Base-by-base conservation (phyloP, 257 asterid species). In the Rehmannia glutinosa region DNA sequence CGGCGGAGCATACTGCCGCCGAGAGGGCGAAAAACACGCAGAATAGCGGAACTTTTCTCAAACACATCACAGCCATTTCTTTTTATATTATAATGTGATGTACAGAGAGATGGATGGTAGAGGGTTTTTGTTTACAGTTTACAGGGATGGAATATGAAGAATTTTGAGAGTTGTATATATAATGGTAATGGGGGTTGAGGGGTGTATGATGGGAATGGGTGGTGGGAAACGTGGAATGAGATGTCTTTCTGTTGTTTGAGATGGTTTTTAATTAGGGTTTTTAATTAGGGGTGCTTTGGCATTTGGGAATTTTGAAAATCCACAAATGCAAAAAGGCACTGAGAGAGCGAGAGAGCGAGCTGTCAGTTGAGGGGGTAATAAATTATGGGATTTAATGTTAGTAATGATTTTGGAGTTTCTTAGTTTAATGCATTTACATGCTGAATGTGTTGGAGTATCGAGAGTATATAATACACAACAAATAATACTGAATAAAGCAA, bases 1-100 rank as follows among this genome's bases (percentile, higher is more conserved):
- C 69, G 28, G 95, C 95, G 0, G 65, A n/a, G 0, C 71, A 73
- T 11, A 4, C n/a, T 21, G 36, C 73, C 17, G 53, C 53, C 3
- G 53, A 15, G 8, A 53, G 19, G 15, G 68, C 68, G 3, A 16
- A 43, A 2, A 66, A n/a, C 43, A 64, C 8, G 64, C 12, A 72
- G 51, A 64, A 1, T 1, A 68, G 33, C 0, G 64, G 30, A 10
- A 51, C n/a, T n/a, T n/a, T n/a, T n/a, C n/a, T n/a, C n/a, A n/a
- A n/a, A n/a, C n/a, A n/a, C n/a, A 32, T 3, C 38, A 32, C 38
- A 32, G 7, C 38, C 38, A 32, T 32, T 32, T 32, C 8, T 32
- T 16, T 28, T 15, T 11, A 12, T 12, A 12, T 10, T 51, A 53
- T 38, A 13, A n/a, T n/a, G n/a, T 25, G 20, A n/a, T n/a, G n/a